Base-by-base conservation (phyloP, 2,329 filamentous ascomycete species). In the Aspergillus sp. region DNA sequence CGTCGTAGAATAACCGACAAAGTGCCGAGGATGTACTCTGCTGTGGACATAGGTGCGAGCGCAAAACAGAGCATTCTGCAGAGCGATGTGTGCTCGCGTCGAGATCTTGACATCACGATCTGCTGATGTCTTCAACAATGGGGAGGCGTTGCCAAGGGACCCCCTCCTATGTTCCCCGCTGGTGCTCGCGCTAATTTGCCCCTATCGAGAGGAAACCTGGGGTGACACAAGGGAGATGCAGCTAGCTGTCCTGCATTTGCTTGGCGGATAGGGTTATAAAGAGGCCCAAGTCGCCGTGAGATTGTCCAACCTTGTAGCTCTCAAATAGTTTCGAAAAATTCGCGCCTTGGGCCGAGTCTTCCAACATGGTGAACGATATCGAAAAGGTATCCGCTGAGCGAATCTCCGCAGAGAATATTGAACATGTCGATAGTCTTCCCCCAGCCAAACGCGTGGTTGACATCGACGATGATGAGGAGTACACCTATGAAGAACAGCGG, bases 401-500 rank as follows among this genome's bases (percentile, higher is more conserved):
- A 17, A 12, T 21, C 6, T 47, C 45, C 24, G 33, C 62, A n/a
- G 62, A 65, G 51, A 58, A 63, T 50, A 58, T 60, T 19, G 55
- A 58, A 31, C 48, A 57, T 11, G 21, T 48, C n/a, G 55, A 57
- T 2, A 52, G 37, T n/a, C 4, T 24, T 3, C 15, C 43, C 2
- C 17, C 12, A n/a, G 3, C 35, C 8, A 52, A 55, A 8, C 52
- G 44, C 8, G 47, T 57, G 17, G 56, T 59, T 17, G 17, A 65
- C 41, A 40, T 61, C 14, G 62, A 66, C 23, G 61, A 50, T 9
- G 66, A 68, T 21, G 57, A 65, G 6, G 65, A 62, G 23, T 86
- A 88, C 72, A 81, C 83, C 0, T 80, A 80, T 0, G 72, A 78
- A n/a, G 86, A 93, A 75, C 84, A 89, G 74, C 83, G 79, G 68